These are phyloP conservation scores for Filobasidium floriforme DNA, from an alignment of 768 basidiomycete species.

Conservation along the genomic window DNA sequence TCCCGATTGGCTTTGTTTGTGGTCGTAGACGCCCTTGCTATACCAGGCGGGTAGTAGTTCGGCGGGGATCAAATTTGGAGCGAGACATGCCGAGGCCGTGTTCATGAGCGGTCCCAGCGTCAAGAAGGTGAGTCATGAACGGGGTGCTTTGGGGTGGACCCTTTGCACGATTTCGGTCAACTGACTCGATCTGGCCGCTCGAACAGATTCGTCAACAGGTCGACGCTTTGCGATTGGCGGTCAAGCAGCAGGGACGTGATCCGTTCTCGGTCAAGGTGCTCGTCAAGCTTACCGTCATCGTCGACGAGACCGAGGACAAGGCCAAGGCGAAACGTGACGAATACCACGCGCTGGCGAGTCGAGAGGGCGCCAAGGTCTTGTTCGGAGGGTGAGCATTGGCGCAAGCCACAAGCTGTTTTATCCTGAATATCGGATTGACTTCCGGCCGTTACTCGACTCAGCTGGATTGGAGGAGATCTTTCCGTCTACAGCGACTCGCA, in stretches of 20 bases:
- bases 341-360: neutral
- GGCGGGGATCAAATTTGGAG: too few relatives aligned
- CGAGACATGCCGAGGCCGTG: neutral
- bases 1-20: too few relatives aligned
- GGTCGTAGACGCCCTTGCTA: too few relatives aligned
- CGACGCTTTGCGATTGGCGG: neutral
- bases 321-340: neutral
- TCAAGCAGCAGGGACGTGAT: neutral
- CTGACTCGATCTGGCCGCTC: too few relatives aligned
- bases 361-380: neutral
- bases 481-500: too few relatives aligned
- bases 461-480: too few relatives aligned
- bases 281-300: neutral
- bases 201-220: neutral
- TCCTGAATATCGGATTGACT: too few relatives aligned
- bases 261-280: neutral
- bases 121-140: neutral
- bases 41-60: too few relatives aligned
- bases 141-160: too few relatives aligned
- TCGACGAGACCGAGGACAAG: constrained; percentile 1
- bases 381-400: neutral
- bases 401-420: too few relatives aligned
- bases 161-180: too few relatives aligned
- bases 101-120: neutral
- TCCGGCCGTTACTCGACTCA: too few relatives aligned